Percentiles rank a stretch among this genome's conserved stretches.
Conservation (phyloP, 2,329 filamentous ascomycete species). For the Calonectria ilicicola region DNA sequence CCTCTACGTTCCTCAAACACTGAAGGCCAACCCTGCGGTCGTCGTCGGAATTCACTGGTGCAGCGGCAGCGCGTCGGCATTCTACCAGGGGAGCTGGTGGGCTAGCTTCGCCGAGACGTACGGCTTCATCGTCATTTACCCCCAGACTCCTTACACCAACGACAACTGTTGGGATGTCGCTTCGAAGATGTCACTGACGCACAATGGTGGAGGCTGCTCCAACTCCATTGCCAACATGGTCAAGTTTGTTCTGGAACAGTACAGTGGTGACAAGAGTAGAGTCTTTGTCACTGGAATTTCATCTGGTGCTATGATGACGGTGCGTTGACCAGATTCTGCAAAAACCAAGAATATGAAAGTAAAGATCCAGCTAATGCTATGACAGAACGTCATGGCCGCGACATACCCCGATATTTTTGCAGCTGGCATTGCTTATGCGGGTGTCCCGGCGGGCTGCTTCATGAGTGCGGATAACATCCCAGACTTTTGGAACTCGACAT, state of each 20-base stretch:
- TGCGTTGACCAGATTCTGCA: not conserved
- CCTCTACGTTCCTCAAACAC: constrained; percentile 51
- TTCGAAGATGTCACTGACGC: constrained; percentile 60
- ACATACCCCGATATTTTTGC: constrained; percentile 67
- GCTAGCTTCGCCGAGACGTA: constrained; percentile 64
- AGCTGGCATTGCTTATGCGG: constrained; percentile 63
- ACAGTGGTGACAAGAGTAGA: constrained; percentile 59
- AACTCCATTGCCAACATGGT: constrained; percentile 68
- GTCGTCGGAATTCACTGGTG: constrained; percentile 70
- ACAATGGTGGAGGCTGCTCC: constrained; percentile 63
- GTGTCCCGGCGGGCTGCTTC: constrained; percentile 69
- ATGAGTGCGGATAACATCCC: constrained; percentile 52
- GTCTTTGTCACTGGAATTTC: constrained; percentile 60
- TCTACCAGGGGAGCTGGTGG: constrained; percentile 64
- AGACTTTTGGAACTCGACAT: constrained; percentile 66
- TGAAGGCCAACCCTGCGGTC: constrained; percentile 58
- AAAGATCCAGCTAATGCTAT: constrained; percentile 32
- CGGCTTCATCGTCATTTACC: constrained; percentile 67
- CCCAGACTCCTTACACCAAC: constrained; percentile 49
- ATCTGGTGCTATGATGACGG: constrained; percentile 42
- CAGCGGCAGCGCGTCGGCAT: constrained; percentile 63
- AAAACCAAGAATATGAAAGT: no score
- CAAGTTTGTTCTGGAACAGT: constrained; percentile 58
- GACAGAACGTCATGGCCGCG: constrained; percentile 59
- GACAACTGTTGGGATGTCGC: constrained; percentile 71